Conservation (phyloP, 306 rosid genomes). For the Prunus campanulata region DNA sequence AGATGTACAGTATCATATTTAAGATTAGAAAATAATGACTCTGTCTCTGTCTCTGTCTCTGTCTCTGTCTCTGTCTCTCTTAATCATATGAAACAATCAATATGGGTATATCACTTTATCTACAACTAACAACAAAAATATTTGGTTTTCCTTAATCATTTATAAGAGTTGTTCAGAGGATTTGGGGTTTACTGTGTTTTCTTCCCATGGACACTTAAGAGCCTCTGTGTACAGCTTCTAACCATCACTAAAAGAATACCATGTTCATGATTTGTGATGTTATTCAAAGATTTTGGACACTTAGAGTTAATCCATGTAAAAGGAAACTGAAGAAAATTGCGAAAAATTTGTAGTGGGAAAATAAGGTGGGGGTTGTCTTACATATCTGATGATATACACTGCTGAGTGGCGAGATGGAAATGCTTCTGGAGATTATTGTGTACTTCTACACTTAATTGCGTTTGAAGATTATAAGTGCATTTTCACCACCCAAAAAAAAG, state of each 20-base stretch:
- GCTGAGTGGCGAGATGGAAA: background rate
- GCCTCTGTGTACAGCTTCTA: background rate
- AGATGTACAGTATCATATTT: background rate
- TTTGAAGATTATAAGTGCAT: background rate
- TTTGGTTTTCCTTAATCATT: background rate
- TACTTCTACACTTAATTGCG: constrained; percentile 5
- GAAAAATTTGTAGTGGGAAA: background rate
- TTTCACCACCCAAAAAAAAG: no score
- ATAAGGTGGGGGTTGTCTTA: background rate
- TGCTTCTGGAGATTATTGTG: background rate
- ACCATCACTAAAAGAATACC: background rate
- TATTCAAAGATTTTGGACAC: background rate
- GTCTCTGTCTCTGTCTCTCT: background rate
- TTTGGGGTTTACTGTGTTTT: background rate
- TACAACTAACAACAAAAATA: background rate
- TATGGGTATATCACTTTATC: background rate
- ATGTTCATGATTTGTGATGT: background rate
- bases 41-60: background rate
- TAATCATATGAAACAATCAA: background rate
- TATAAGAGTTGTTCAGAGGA: background rate
- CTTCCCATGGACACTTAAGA: background rate
- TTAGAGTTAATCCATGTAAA: background rate
- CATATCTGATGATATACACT: background rate
- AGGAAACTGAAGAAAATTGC: background rate
- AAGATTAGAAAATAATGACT: background rate